A percentile compares a stretch with the other conserved stretches of the same genome.
Conservation (phyloP, 2,329 filamentous ascomycete species). For the Paraconiothyrium brasiliense region DNA sequence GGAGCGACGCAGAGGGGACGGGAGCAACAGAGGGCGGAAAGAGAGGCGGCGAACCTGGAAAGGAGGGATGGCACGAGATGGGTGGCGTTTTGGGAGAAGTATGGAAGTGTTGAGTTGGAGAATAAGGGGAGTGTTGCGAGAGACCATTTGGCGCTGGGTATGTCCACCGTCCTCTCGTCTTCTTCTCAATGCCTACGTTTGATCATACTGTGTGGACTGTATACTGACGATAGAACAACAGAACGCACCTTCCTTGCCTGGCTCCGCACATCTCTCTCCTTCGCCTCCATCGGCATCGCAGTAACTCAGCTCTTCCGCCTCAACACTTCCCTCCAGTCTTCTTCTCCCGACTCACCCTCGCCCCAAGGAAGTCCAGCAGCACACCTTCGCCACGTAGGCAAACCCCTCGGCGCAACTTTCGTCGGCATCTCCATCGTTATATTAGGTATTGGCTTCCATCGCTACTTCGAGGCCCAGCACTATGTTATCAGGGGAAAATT, state of each 20-base stretch:
- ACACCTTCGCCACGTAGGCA: conserved; percentile 41
- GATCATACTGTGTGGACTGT: too few species aligned
- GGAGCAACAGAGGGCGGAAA: conserved; percentile 27
- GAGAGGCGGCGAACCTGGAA: conserved; percentile 33
- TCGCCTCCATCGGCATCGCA: conserved; percentile 83
- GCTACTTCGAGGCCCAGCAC: conserved; percentile 80
- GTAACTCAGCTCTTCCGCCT: conserved; percentile 86
- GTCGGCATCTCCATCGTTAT: conserved; percentile 79
- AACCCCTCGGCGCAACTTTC: conserved; percentile 72
- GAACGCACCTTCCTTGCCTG: conserved; percentile 87
- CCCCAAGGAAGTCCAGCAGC: conserved; percentile 19
- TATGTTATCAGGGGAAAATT: conserved; percentile 85
- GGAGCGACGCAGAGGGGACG: not conserved
- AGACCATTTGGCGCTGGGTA: conserved; percentile 83
- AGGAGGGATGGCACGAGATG: conserved; percentile 59
- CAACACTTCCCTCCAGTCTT: conserved; percentile 65
- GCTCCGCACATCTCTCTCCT: conserved; percentile 82
- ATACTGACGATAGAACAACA: conserved; percentile 45
- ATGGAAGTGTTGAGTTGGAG: conserved; percentile 77
- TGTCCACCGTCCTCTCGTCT: conserved; percentile 33
- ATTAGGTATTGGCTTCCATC: conserved; percentile 77
- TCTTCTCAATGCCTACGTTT: conserved; percentile 2
- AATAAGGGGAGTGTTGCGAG: conserved; percentile 86
- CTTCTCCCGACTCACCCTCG: conserved; percentile 28
- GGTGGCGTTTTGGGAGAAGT: conserved; percentile 64